phyloP scores from a whole-genome alignment of 108 stramenopile species.

The Nitzschia sp. region DNA sequence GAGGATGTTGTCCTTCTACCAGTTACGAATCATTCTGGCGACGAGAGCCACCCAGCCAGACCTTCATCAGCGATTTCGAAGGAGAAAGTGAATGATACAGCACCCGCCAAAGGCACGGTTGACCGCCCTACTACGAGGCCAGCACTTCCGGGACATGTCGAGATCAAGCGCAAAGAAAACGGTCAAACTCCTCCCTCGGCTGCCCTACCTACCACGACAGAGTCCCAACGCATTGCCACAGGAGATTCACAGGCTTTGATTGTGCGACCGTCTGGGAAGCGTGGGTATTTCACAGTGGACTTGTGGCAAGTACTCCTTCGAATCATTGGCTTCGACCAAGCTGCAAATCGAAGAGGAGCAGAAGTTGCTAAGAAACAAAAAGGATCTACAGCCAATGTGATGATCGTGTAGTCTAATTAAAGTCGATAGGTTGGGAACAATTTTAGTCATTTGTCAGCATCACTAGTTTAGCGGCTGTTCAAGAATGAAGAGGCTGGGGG shows the following conservation, averaged over 20 bases:
- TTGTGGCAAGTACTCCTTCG: constrained; percentile 57
- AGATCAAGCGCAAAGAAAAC: background rate
- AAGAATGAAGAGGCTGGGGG: constrained; percentile 54
- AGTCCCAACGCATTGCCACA: constrained; percentile 39
- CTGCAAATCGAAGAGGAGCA: constrained; percentile 27
- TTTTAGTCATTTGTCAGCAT: background rate
- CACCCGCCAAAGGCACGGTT: background rate
- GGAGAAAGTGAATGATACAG: background rate
- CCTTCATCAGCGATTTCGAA: background rate
- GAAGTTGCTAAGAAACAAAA: constrained; percentile 8
- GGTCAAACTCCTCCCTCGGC: background rate
- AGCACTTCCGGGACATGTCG: background rate
- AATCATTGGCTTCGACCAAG: constrained; percentile 47
- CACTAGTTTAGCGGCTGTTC: constrained; percentile 27
- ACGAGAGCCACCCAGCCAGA: background rate
- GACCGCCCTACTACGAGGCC: background rate
- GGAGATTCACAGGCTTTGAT: constrained; percentile 48
- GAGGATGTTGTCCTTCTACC: too few species aligned
- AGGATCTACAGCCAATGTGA: constrained; percentile 19
- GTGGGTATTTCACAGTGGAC: constrained; percentile 44
- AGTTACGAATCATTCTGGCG: background rate
- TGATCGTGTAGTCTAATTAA: constrained; percentile 28
- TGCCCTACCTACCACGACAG: background rate
- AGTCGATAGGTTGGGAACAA: background rate
- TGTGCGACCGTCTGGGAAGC: constrained; percentile 27